phyloP scores from a whole-genome alignment of 2,329 filamentous ascomycete species.

The Apiospora rasikravindrae region DNA sequence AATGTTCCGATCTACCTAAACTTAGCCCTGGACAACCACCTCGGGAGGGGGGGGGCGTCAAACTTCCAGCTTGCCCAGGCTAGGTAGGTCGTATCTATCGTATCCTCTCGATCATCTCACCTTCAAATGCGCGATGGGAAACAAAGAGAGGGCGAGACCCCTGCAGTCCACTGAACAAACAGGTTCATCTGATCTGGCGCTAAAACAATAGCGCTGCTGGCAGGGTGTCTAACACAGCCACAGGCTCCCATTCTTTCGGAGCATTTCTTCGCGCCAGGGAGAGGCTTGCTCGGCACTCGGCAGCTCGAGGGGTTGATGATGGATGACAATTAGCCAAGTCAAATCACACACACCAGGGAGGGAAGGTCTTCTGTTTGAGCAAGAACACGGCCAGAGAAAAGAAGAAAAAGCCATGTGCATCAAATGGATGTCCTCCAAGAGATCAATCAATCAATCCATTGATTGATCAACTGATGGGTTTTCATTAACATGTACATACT shows the following conservation, averaged over 20 bases:
- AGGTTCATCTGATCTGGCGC: constrained; percentile 1
- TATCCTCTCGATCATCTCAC: background rate
- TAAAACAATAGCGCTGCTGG: background rate
- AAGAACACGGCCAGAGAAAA: background rate
- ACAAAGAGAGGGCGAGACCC: constrained; percentile 5
- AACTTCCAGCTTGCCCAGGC: background rate
- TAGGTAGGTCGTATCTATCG: background rate
- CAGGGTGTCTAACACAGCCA: background rate
- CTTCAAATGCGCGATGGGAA: background rate
- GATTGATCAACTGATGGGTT: no score
- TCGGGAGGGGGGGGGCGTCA: background rate
- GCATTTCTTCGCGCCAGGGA: constrained; percentile 1
- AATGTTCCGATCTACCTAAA: background rate
- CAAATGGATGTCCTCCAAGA: no score
- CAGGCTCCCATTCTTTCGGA: background rate
- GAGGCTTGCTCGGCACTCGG: constrained; percentile 1
- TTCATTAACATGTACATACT: no score
- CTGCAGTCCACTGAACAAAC: background rate
- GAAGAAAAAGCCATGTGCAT: background rate
- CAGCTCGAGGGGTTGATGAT: background rate
- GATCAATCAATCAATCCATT: no score
- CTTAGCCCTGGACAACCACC: background rate
- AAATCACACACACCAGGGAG: no score
- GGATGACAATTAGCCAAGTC: background rate
- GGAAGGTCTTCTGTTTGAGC: background rate